These are phyloP conservation scores for Entomophthora muscae DNA, from an alignment of 371 early-diverging fungal genomes.

Conservation along the genomic window DNA sequence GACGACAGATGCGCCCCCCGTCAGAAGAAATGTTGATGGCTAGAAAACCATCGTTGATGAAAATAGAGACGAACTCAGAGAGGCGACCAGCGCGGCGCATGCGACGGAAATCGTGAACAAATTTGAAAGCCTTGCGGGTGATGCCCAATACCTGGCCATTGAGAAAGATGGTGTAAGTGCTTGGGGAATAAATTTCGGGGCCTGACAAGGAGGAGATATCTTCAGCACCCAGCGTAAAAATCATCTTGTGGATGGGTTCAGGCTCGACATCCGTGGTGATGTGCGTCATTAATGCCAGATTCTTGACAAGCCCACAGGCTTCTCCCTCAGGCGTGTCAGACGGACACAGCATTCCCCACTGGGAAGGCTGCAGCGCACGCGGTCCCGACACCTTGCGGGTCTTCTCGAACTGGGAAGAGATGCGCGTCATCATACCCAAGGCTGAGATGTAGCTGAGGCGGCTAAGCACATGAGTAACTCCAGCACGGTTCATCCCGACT, in stretches of 20 bases:
- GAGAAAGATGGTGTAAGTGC: constrained; percentile 67
- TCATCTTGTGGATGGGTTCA: constrained; percentile 51
- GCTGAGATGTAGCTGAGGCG: constrained; percentile 95
- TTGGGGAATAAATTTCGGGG: constrained; percentile 52
- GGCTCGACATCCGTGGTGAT: constrained; percentile 94
- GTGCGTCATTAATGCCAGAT: constrained; percentile 97
- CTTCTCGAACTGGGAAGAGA: constrained; percentile 99
- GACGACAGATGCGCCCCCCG: constrained; percentile 96
- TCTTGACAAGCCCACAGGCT: constrained; percentile 99
- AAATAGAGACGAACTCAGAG: constrained; percentile 87
- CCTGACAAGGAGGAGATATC: constrained; percentile 74
- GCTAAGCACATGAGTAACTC: constrained; percentile 96
- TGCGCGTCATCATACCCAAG: constrained; percentile 99
- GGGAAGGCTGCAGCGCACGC: constrained; percentile 89
- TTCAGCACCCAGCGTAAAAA: constrained; percentile 72
- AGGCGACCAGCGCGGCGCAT: constrained; percentile 75
- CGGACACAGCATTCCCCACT: constrained; percentile 98
- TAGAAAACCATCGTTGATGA: constrained; percentile 62
- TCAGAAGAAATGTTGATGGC: constrained; percentile 93
- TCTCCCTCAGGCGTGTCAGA: constrained; percentile 99
- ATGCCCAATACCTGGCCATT: constrained; percentile 88
- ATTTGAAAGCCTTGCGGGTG: constrained; percentile 53
- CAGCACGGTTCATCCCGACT: constrained; percentile 99
- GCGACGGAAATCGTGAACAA: constrained; percentile 67
- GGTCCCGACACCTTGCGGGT: constrained; percentile 99